Evolutionary conservation across 805 yeast genomes (phyloP).

Genomic region (Ogataea dorogensis): DNA sequence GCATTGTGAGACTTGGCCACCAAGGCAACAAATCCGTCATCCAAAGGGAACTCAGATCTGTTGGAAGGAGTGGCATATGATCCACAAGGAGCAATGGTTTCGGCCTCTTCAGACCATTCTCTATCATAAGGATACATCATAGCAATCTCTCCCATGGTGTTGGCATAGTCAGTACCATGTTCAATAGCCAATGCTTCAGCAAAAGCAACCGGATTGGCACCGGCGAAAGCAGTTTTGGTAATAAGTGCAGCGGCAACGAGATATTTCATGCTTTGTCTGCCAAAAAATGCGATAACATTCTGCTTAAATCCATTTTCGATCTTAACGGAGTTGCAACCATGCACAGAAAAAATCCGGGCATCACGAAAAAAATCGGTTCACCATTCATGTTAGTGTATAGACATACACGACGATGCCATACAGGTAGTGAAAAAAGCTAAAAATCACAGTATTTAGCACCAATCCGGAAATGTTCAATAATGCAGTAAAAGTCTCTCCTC

Average conservation of each 20-base stretch:
- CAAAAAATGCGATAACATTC: not conserved
- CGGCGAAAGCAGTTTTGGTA: slow-evolving; percentile 19
- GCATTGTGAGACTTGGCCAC: slow-evolving; percentile 41
- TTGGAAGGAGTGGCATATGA: slow-evolving; percentile 34
- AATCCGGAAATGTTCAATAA: slow-evolving; percentile 19
- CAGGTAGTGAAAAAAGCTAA: slow-evolving; percentile 23
- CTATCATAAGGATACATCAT: slow-evolving; percentile 43
- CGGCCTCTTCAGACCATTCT: slow-evolving; percentile 46
- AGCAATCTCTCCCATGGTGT: slow-evolving; percentile 41
- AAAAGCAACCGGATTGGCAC: slow-evolving; percentile 31
- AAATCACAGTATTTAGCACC: slow-evolving; percentile 21
- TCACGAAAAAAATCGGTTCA: not conserved
- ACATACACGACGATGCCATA: slow-evolving; percentile 19
- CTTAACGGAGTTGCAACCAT: slow-evolving; percentile 11
- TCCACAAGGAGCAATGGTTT: slow-evolving; percentile 48
- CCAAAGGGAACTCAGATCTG: slow-evolving; percentile 46
- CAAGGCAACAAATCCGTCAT: slow-evolving; percentile 46
- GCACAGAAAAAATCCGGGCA: slow-evolving; percentile 2
- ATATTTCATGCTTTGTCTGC: slow-evolving; percentile 12
- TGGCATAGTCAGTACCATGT: slow-evolving; percentile 38
- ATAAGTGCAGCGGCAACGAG: slow-evolving; percentile 13
- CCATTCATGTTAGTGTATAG: slow-evolving; percentile 14
- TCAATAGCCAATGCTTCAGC: slow-evolving; percentile 34
- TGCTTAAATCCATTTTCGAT: slow-evolving; percentile 9
- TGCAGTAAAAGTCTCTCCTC: slow-evolving; percentile 21